Evolutionary conservation across 2,329 filamentous ascomycete genomes (phyloP).

Genomic region (Ceratocystis colombiana): DNA sequence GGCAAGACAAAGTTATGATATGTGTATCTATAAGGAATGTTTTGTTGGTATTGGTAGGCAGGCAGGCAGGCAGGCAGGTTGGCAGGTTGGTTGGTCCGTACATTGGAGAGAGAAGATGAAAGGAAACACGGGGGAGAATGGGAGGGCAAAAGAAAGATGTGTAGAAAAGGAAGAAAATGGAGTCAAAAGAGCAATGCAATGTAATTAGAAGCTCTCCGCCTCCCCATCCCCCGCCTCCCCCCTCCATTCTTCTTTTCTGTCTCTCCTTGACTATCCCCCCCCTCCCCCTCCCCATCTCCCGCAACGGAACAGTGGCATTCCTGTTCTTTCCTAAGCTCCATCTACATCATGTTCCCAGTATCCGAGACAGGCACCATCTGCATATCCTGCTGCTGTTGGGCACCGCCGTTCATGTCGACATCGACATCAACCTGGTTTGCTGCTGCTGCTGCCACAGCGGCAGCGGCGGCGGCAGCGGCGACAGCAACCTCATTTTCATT

Average conservation of each 20-base stretch:
- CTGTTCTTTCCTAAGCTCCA: not conserved
- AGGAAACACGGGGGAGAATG: not conserved
- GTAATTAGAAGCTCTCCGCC: not conserved
- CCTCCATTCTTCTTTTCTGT: not conserved
- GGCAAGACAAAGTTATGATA: no score
- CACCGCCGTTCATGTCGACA: constrained; percentile 7
- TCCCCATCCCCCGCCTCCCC: not conserved
- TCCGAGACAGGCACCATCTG: constrained; percentile 11
- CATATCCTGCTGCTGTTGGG: not conserved
- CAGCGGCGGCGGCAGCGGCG: not conserved
- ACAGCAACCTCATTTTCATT: constrained; percentile 7
- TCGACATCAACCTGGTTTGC: not conserved
- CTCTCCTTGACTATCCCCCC: no score
- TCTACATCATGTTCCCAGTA: not conserved
- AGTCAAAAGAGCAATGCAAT: no score
- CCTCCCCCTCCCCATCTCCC: no score
- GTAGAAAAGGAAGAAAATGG: not conserved
- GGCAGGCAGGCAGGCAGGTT: no score
- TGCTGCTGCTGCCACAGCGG: not conserved
- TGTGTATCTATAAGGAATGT: no score
- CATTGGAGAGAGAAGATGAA: constrained; percentile 6
- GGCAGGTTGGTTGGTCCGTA: not conserved
- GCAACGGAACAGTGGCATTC: no score
- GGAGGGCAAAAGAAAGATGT: not conserved
- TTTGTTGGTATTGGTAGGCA: no score